Base-by-base conservation (phyloP, 176 grass and related monocot species). In the Metroxylon sagu region DNA sequence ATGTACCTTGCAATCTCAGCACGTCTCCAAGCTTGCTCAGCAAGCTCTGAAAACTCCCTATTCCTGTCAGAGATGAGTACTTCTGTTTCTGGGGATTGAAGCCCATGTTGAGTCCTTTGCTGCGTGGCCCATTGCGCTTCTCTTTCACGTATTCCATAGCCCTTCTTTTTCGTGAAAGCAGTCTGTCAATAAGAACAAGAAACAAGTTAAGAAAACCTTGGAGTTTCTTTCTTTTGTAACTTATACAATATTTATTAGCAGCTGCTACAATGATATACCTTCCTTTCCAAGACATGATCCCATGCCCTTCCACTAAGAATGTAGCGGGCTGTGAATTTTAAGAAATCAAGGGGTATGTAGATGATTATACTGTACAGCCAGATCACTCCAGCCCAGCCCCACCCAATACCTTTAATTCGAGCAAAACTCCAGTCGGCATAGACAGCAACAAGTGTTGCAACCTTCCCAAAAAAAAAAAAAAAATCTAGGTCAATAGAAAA, bases 341-440 rank as follows among this genome's bases (percentile, higher is more conserved):
- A 62, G n/a, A 62, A 48, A 16, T 62, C 60, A 1, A 62, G 35
- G 26, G 60, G 60, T 19, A 62, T 23, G 29, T 62, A 62, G 31
- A 49, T 23, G 19, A 62, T 19, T 0, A 62, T 1, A 49, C 60
- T 62, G 23, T 62, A 49, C 31, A 62, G 10, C 60, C 60, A 62
- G 19, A 62, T 49, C 4, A 62, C 60, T 62, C 60, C 60, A 6
- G 60, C 60, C 60, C 60, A 62, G n/a, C 60, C 18, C 60, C 60
- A 62, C 2, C 60, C 60, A 48, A 18, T 23, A 19, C 60, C 60
- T 39, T 62, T 62, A 18, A 62, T 62, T 23, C 16, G 39, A 10
- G 60, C 60, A 62, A 62, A 62, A 16, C 18, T 48, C 60, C 60
- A 62, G 60, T 62, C 48, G 5, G 60, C 35, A 25, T 62, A 62